A percentile compares a stretch with the other conserved stretches of the same genome.
Conservation (phyloP, 805 yeast genomes). For the Kodamaea leandrae region DNA sequence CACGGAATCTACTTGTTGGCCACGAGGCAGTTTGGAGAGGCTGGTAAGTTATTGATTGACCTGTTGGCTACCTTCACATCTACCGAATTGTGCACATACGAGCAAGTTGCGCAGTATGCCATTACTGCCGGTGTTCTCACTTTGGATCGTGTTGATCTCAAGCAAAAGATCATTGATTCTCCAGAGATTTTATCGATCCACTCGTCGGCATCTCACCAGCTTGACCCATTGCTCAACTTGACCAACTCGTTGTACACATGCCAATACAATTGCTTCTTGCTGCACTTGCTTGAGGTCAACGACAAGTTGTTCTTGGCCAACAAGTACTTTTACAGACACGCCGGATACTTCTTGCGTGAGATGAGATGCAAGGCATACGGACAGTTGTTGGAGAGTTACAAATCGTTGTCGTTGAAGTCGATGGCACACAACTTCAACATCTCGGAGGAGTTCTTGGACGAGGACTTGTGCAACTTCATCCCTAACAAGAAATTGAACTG, state of each 20-base stretch:
- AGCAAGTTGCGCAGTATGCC: constrained; percentile 85
- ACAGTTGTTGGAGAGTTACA: constrained; percentile 91
- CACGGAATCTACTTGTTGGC: constrained; percentile 81
- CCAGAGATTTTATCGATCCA: constrained; percentile 86
- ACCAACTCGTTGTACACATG: constrained; percentile 86
- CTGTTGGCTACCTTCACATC: constrained; percentile 94
- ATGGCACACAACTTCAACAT: constrained; percentile 96
- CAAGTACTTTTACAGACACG: constrained; percentile 70
- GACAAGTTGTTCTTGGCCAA: constrained; percentile 63
- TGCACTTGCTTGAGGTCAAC: constrained; percentile 71
- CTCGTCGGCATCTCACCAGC: constrained; percentile 62
- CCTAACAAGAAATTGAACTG: constrained; percentile 94
- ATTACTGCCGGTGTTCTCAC: constrained; percentile 84
- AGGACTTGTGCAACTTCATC: constrained; percentile 83
- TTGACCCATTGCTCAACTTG: constrained; percentile 79
- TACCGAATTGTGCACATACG: constrained; percentile 84
- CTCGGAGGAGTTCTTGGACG: constrained; percentile 80
- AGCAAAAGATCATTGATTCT: constrained; percentile 81
- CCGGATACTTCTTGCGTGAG: constrained; percentile 84
- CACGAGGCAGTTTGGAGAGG: constrained; percentile 81
- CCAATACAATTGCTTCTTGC: constrained; percentile 79
- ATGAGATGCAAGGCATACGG: constrained; percentile 93
- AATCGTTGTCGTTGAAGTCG: constrained; percentile 80
- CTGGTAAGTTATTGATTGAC: constrained; percentile 81
- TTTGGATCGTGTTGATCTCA: constrained; percentile 79